A percentile compares a stretch with the other conserved stretches of the same genome.
These are phyloP conservation scores for Pseudofabraea citricarpa DNA, from an alignment of 2,329 filamentous ascomycete species.

Conservation along the genomic window DNA sequence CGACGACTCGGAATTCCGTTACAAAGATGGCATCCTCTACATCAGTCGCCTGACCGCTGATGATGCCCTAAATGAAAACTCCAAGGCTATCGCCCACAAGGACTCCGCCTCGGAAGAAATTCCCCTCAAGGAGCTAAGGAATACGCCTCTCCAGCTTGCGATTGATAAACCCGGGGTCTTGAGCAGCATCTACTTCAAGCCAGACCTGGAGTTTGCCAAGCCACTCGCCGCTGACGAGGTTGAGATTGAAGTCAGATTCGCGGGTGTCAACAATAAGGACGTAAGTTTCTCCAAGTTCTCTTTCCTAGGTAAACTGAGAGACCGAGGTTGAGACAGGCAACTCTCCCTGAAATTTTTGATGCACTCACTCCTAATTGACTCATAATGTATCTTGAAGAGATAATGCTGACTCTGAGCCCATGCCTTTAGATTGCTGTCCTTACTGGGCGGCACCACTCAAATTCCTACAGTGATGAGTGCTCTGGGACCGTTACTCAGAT, in stretches of 20 bases:
- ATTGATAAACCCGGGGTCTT: not conserved
- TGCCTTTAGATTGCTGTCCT: too few species aligned
- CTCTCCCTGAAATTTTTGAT: too few species aligned
- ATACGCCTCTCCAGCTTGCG: not conserved
- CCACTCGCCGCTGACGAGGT: not conserved
- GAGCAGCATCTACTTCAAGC: not conserved
- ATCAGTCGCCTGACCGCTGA: not conserved
- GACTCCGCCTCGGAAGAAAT: too few species aligned
- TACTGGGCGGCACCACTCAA: not conserved
- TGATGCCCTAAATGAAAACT: not conserved
- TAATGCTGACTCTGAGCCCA: too few species aligned
- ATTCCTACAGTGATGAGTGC: not conserved
- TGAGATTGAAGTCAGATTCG: not conserved
- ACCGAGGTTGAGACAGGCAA: too few species aligned
- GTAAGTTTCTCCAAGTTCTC: constrained; percentile 4
- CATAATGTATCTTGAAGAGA: too few species aligned
- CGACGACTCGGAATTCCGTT: not conserved
- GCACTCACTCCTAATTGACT: too few species aligned
- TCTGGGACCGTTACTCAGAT: not conserved
- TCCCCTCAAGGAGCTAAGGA: too few species aligned
- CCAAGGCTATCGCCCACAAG: too few species aligned
- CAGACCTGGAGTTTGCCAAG: not conserved
- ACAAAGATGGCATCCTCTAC: not conserved
- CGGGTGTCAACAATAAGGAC: not conserved
- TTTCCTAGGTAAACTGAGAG: too few species aligned